Conservation (phyloP, 306 rosid species). For the Dryas drummondii region DNA sequence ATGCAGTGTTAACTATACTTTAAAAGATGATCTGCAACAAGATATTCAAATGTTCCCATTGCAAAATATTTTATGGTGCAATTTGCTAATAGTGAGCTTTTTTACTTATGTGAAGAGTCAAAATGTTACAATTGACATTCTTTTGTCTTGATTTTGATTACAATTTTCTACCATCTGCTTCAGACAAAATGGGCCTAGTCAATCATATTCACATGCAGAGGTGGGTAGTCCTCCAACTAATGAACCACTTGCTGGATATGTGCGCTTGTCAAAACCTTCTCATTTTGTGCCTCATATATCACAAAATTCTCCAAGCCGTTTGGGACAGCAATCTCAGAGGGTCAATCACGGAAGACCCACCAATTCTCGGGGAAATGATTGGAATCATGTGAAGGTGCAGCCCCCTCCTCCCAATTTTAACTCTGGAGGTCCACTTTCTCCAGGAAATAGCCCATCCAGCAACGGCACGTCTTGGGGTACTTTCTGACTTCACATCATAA, state of each 20-base stretch:
- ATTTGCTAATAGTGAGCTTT: neutral
- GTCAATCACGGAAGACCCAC: conserved; percentile 64
- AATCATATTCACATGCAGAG: conserved; percentile 61
- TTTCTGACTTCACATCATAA: conserved; percentile 27
- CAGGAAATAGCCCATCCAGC: conserved; percentile 67
- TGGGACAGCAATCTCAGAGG: conserved; percentile 85
- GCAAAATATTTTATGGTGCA: neutral
- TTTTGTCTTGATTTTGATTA: conserved; percentile 5
- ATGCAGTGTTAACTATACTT: neutral
- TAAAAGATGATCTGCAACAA: neutral
- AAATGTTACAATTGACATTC: neutral
- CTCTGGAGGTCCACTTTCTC: conserved; percentile 71
- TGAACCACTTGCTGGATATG: conserved; percentile 56
- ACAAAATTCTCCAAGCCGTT: conserved; percentile 88
- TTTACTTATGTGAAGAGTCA: neutral
- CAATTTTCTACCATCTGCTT: conserved; percentile 18
- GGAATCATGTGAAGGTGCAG: conserved; percentile 78
- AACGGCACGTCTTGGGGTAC: conserved; percentile 88
- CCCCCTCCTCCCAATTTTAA: conserved; percentile 62
- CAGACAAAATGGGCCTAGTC: conserved; percentile 74
- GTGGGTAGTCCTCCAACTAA: conserved; percentile 64
- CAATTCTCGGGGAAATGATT: conserved; percentile 48
- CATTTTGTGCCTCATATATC: conserved; percentile 67
- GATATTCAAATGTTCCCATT: neutral
- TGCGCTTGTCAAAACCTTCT: conserved; percentile 64